Conservation (phyloP, 768 basidiomycete genomes). For the Ramaria sp. region DNA sequence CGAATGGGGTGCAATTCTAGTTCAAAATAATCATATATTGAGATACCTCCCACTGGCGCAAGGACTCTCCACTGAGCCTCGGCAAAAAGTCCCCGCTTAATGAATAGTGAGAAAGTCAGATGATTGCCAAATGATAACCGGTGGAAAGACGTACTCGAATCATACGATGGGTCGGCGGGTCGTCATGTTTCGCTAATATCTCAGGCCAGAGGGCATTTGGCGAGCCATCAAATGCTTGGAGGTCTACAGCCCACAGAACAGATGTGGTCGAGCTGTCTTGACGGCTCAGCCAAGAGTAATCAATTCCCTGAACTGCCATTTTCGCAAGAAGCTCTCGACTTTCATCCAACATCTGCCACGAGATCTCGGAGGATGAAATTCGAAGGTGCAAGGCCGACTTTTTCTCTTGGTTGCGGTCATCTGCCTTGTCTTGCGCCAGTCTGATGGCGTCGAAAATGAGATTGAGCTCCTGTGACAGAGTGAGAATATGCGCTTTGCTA, state of each 20-base stretch:
- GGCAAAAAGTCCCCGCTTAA: slow-evolving; percentile 61
- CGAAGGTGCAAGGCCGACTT: slow-evolving; percentile 76
- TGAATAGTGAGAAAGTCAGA: slow-evolving; percentile 7
- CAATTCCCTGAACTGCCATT: slow-evolving; percentile 66
- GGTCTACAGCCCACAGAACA: slow-evolving; percentile 60
- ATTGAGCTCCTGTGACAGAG: slow-evolving; percentile 69
- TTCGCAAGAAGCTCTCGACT: slow-evolving; percentile 68
- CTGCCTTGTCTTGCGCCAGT: slow-evolving; percentile 63
- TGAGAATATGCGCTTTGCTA: slow-evolving; percentile 60
- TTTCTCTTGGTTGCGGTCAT: slow-evolving; percentile 50
- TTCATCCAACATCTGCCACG: slow-evolving; percentile 84
- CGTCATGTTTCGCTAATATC: slow-evolving; percentile 71
- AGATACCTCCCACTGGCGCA: slow-evolving; percentile 90
- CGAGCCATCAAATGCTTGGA: slow-evolving; percentile 80
- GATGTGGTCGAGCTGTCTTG: slow-evolving; percentile 84
- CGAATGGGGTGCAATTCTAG: slow-evolving; percentile 78
- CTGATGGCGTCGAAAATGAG: slow-evolving; percentile 82
- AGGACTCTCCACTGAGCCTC: slow-evolving; percentile 72
- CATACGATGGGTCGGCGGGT: slow-evolving; percentile 58
- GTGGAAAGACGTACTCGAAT: slow-evolving; percentile 41
- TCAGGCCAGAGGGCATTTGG: slow-evolving; percentile 79
- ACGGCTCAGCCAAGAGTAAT: slow-evolving; percentile 76
- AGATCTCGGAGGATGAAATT: slow-evolving; percentile 76
- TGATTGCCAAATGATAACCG: not conserved
- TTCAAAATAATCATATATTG: slow-evolving; percentile 76